Conservation (phyloP, 2,329 filamentous ascomycete species). For the Aspergillus persii region DNA sequence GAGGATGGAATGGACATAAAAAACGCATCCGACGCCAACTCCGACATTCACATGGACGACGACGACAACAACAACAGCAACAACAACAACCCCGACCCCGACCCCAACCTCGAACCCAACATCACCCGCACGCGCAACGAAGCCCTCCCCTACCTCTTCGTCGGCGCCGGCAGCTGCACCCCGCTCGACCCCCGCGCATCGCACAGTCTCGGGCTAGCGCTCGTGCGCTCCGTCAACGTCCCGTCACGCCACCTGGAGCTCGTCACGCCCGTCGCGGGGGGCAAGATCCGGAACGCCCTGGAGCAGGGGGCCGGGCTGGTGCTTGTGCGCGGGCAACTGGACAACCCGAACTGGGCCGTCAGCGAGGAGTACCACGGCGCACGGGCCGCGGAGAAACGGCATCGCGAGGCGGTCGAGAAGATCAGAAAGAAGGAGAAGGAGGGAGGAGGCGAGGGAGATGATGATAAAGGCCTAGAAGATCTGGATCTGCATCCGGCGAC, state of each 20-base stretch:
- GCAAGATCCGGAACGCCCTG: constrained; percentile 29
- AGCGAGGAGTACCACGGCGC: constrained; percentile 44
- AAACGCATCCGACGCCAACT: constrained; percentile 7
- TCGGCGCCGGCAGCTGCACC: constrained; percentile 40
- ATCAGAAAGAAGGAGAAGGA: constrained; percentile 18
- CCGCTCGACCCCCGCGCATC: constrained; percentile 49
- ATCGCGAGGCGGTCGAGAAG: constrained; percentile 24
- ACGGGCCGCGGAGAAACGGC: constrained; percentile 34
- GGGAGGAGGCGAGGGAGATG: background rate
- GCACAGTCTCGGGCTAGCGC: constrained; percentile 50
- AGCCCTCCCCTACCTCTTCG: constrained; percentile 52
- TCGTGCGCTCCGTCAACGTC: constrained; percentile 44
- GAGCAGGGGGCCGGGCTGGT: constrained; percentile 42
- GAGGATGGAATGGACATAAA: background rate
- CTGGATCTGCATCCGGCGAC: constrained; percentile 8
- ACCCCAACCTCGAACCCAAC: constrained; percentile 13
- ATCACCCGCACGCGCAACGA: constrained; percentile 44
- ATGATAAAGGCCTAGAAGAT: too few relatives aligned
- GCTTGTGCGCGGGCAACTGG: constrained; percentile 48
- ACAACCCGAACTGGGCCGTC: constrained; percentile 47
- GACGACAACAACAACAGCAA: background rate
- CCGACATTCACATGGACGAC: constrained; percentile 21
- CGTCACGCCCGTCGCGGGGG: constrained; percentile 47
- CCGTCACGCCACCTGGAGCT: constrained; percentile 43
- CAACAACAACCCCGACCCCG: constrained; percentile 4